A percentile compares a stretch with the other conserved stretches of the same genome.
phyloP scores from a whole-genome alignment of 352 stramenopile species.

The Phytophthora syringae region DNA sequence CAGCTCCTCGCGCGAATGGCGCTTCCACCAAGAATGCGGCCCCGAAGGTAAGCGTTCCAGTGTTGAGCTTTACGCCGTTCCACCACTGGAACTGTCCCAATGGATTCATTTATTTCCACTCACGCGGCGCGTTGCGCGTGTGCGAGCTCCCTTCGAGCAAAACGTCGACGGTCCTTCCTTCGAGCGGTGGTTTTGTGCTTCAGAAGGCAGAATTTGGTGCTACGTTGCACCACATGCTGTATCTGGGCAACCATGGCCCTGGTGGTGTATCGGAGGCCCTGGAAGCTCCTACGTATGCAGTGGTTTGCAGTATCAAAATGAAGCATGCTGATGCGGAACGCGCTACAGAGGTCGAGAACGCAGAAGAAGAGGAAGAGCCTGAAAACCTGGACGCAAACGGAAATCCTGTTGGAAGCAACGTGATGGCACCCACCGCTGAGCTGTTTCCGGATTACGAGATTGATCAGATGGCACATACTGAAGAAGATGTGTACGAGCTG shows the following conservation, averaged over 20 bases:
- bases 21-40: conserved; percentile 22
- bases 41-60: conserved; percentile 69
- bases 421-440: conserved; percentile 81
- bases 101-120: conserved; percentile 91
- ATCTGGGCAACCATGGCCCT: conserved; percentile 75
- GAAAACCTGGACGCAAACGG: conserved; percentile 53
- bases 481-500: conserved; percentile 87
- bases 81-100: conserved; percentile 90
- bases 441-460: conserved; percentile 77
- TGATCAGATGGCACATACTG: conserved; percentile 69
- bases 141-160: conserved; percentile 84
- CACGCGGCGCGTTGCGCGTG: conserved; percentile 73
- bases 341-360: conserved; percentile 66
- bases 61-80: conserved; percentile 89
- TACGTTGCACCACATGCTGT: conserved; percentile 84
- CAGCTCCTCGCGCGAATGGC: conserved; percentile 27
- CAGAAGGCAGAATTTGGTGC: conserved; percentile 80
- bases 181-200: conserved; percentile 77
- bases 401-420: conserved; percentile 59
- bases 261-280: conserved; percentile 82
- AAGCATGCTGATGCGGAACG: conserved; percentile 60
- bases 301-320: conserved; percentile 75
- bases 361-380: conserved; percentile 55
- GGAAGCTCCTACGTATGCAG: conserved; percentile 77
- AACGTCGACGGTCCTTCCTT: conserved; percentile 70